These are phyloP conservation scores for Ophiostoma pallidulum DNA, from an alignment of 2,329 filamentous ascomycete species.

Conservation along the genomic window DNA sequence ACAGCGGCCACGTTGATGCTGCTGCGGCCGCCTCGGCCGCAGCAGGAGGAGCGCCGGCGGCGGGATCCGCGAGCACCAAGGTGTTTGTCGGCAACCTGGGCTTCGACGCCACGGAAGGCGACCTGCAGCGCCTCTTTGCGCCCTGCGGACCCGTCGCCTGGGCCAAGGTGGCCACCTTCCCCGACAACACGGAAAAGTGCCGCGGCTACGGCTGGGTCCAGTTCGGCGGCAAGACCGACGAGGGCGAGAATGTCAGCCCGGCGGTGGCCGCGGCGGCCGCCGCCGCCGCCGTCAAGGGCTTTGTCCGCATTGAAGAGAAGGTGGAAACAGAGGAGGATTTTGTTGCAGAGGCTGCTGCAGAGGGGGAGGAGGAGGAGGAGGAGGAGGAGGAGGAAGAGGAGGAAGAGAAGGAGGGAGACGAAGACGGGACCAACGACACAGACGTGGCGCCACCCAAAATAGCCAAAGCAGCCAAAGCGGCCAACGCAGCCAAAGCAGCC, in stretches of 20 bases:
- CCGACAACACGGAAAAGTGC: conserved; percentile 85
- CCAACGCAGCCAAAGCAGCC: no score
- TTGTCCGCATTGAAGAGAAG: conserved; percentile 59
- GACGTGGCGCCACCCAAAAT: no score
- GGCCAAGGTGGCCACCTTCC: conserved; percentile 86
- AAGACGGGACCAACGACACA: conserved; percentile 26
- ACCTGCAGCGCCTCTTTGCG: conserved; percentile 69
- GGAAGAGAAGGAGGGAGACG: conserved; percentile 8
- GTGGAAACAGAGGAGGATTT: conserved; percentile 55
- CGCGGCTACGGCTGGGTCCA: conserved; percentile 96
- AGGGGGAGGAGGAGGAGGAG: conserved; percentile 28
- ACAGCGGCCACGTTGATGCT: conserved; percentile 16
- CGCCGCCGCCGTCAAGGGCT: conserved; percentile 70
- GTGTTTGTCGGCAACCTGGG: conserved; percentile 88
- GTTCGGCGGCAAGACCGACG: conserved; percentile 45
- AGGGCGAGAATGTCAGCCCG: conserved; percentile 7
- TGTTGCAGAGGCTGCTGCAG: conserved; percentile 36
- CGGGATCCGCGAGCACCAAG: conserved; percentile 53
- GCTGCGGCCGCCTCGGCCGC: conserved; percentile 12
- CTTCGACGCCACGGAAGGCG: conserved; percentile 73
- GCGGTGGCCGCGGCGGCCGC: conserved; percentile 58
- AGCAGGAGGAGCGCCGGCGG: conserved; percentile 26
- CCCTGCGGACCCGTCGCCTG: conserved; percentile 77
- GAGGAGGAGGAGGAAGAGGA: conserved; percentile 23
- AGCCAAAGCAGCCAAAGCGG: no score